Evolutionary conservation across 768 basidiomycete species (phyloP).

Genomic region (Boletus pseudopeckii): DNA sequence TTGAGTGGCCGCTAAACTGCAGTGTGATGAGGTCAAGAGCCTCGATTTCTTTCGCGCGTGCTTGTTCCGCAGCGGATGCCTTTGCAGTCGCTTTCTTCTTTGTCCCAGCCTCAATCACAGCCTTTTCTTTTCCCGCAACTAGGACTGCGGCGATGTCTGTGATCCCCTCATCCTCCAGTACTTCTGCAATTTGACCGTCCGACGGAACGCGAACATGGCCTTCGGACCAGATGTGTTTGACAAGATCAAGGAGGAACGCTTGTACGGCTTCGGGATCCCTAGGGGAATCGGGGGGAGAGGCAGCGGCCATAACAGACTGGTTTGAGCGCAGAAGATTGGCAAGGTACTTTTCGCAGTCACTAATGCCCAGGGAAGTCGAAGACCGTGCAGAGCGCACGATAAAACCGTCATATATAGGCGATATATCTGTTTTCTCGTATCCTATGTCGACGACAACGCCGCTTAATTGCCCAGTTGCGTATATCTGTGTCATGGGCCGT

Average conservation of each 20-base stretch:
- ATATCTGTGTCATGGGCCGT: slow-evolving; percentile 81
- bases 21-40: slow-evolving; percentile 79
- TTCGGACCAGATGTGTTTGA: slow-evolving; percentile 57
- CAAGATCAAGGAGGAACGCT: slow-evolving; percentile 57
- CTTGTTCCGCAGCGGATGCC: slow-evolving; percentile 74
- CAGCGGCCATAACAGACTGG: slow-evolving; percentile 53
- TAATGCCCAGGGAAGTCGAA: slow-evolving; percentile 61
- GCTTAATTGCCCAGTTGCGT: slow-evolving; percentile 65
- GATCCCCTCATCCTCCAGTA: slow-evolving; percentile 76
- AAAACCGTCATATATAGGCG: slow-evolving; percentile 73
- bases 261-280: slow-evolving; percentile 47
- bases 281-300: slow-evolving; percentile 52
- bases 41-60: slow-evolving; percentile 77
- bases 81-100: slow-evolving; percentile 73
- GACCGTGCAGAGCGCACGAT: slow-evolving; percentile 52
- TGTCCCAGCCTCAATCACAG: slow-evolving; percentile 81
- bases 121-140: slow-evolving; percentile 87
- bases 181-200: slow-evolving; percentile 61
- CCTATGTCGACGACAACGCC: slow-evolving; percentile 85
- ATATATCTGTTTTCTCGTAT: slow-evolving; percentile 69
- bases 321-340: slow-evolving; percentile 71
- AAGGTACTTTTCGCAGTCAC: slow-evolving; percentile 73
- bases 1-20: slow-evolving; percentile 63
- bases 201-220: slow-evolving; percentile 72
- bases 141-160: slow-evolving; percentile 89